Percentiles rank a stretch among this genome's conserved stretches.
Conservation (phyloP, 1,284 basidiomycete species). For the Irpex sp. region DNA sequence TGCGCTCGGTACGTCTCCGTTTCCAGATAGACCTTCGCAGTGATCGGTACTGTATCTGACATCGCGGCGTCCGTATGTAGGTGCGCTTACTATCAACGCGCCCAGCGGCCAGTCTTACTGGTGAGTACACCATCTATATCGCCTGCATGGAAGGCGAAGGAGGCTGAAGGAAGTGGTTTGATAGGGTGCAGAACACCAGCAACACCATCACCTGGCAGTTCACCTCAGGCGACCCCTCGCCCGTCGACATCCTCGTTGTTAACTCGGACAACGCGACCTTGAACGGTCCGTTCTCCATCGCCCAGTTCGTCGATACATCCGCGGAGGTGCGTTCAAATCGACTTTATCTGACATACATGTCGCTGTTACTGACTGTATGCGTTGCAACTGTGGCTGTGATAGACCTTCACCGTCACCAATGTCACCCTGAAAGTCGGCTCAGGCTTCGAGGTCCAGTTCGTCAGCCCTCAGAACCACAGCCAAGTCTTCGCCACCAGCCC, state of each 20-base stretch:
- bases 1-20: slow-evolving; percentile 25
- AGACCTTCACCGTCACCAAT: slow-evolving; percentile 31
- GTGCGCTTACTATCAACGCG: slow-evolving; percentile 28
- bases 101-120: slow-evolving; percentile 32
- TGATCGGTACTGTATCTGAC: slow-evolving; percentile 2
- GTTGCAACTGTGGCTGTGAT: neutral
- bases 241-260: slow-evolving; percentile 31
- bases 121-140: slow-evolving; percentile 18
- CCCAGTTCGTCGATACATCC: slow-evolving; percentile 29
- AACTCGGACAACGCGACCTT: slow-evolving; percentile 32
- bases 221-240: slow-evolving; percentile 30
- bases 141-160: neutral
- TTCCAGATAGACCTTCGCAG: neutral
- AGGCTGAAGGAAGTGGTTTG: neutral
- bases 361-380: neutral
- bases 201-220: slow-evolving; percentile 36
- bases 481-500: slow-evolving; percentile 40
- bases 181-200: slow-evolving; percentile 34
- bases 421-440: slow-evolving; percentile 32
- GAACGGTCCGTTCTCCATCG: slow-evolving; percentile 36
- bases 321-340: slow-evolving; percentile 20
- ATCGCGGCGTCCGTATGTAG: slow-evolving; percentile 11
- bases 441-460: slow-evolving; percentile 41
- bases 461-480: slow-evolving; percentile 37
- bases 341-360: neutral